Base-by-base conservation (phyloP, 352 stramenopile genomes). In the Phytopythium kandeliae region DNA sequence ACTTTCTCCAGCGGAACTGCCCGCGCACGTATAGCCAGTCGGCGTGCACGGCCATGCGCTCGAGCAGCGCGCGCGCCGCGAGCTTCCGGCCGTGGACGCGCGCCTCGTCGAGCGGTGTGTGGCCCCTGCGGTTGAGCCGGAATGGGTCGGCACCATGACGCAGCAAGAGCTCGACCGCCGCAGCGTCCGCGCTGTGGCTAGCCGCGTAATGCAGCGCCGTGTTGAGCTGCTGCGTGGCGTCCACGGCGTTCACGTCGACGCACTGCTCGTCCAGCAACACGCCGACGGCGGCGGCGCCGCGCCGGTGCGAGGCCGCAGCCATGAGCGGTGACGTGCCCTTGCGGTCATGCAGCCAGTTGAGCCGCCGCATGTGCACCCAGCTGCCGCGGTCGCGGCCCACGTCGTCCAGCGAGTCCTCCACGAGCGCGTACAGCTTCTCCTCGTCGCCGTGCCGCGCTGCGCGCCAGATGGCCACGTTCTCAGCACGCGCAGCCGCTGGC, bases 191-290 rank as follows among this genome's bases (percentile, higher is more conserved):
- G 42, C 41, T 58, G 31, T 58, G 52, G 40, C 46, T 67, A 8
- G 71, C 69, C 16, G 72, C 74, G 42, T 71, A 72, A 51, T 86
- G 74, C 50, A 86, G 58, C 48, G 70, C 71, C 35, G 74, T 84
- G 60, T 73, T 66, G 28, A 49, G 53, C 46, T 65, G 45, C 17
- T 62, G 37, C n/a, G 59, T 60, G 16, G 28, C 33, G 56, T 74
- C 67, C 12, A 58, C 40, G 7, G 64, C 19, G 46, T 69, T 48
- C 46, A 73, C 48, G 46, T 80, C 55, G 25, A 72, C 71, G 48
- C 71, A 70, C 45, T 17, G 37, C 16, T 15, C 37, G 22, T 65
- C 73, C 42, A 74, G 64, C 24, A 85, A 40, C 47, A 83, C 60
- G 58, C 31, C 55, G 42, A 50, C 71, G 55, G 74, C 63, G 11